These are phyloP conservation scores for Nicotiana benthamiana DNA, from an alignment of 257 asterid species.

Conservation along the genomic window DNA sequence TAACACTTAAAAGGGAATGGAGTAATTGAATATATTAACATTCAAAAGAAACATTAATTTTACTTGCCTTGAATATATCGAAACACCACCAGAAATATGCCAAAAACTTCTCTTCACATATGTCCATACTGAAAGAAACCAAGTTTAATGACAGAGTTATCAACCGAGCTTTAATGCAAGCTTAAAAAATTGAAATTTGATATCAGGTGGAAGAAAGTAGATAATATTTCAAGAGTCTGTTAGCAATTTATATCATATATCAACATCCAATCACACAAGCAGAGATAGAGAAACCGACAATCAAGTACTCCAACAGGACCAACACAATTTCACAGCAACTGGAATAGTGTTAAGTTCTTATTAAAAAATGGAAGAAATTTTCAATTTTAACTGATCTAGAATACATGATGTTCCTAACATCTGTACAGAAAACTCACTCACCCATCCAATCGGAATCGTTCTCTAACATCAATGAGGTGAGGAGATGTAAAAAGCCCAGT, in stretches of 20 bases:
- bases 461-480: slow-evolving; percentile 94
- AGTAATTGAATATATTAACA: background rate
- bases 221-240: background rate
- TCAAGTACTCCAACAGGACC: background rate
- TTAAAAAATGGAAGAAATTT: background rate
- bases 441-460: slow-evolving; percentile 91
- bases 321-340: background rate
- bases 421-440: slow-evolving; percentile 23
- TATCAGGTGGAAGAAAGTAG: background rate
- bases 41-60: background rate
- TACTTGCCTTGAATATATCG: slow-evolving; percentile 71
- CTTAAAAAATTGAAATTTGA: background rate
- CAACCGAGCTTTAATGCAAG: background rate
- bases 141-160: slow-evolving; percentile 7
- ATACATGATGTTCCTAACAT: background rate
- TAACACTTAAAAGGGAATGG: background rate
- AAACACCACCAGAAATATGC: slow-evolving; percentile 95
- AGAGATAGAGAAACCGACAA: background rate
- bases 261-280: background rate
- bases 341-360: background rate
- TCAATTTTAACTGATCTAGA: background rate
- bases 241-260: background rate
- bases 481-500: slow-evolving; percentile 98
- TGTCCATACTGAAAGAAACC: slow-evolving; percentile 46
- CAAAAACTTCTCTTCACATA: slow-evolving; percentile 80